These are phyloP conservation scores for Tetrapisispora nanseiensis DNA, from an alignment of 805 yeast species.

Conservation along the genomic window DNA sequence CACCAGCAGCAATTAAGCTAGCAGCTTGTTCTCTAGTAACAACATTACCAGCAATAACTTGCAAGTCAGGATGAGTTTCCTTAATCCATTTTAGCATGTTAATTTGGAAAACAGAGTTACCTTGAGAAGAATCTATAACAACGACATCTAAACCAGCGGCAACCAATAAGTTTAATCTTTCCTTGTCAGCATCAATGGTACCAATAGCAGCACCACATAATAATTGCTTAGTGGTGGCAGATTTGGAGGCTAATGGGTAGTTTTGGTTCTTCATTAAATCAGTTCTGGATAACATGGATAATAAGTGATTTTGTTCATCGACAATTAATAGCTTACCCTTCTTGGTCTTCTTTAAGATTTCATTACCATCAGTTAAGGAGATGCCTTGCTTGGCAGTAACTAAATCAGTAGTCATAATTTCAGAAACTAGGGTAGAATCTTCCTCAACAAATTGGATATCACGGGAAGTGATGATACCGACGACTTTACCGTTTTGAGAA, in stretches of 20 bases:
- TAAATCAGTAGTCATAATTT: slow-evolving; percentile 83
- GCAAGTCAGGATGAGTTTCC: slow-evolving; percentile 61
- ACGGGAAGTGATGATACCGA: slow-evolving; percentile 95
- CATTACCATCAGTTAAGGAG: slow-evolving; percentile 77
- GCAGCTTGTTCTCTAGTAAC: slow-evolving; percentile 99
- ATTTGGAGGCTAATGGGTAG: slow-evolving; percentile 92
- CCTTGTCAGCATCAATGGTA: slow-evolving; percentile 81
- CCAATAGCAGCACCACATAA: slow-evolving; percentile 99
- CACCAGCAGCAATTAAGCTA: slow-evolving; percentile 85
- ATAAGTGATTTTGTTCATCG: slow-evolving; percentile 63
- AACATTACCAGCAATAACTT: slow-evolving; percentile 96
- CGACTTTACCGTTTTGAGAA: slow-evolving; percentile 72
- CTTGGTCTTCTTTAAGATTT: slow-evolving; percentile 80
- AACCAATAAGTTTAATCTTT: slow-evolving; percentile 72
- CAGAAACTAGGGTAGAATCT: slow-evolving; percentile 48
- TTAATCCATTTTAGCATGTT: slow-evolving; percentile 91
- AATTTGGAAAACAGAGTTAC: slow-evolving; percentile 91
- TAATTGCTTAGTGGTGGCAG: slow-evolving; percentile 85
- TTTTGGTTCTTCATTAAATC: slow-evolving; percentile 93
- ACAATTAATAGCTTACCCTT: slow-evolving; percentile 96
- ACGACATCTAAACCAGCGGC: slow-evolving; percentile 97
- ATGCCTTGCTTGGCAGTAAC: slow-evolving; percentile 79
- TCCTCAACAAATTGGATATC: slow-evolving; percentile 92
- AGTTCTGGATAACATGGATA: slow-evolving; percentile 86
- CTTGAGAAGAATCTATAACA: slow-evolving; percentile 91